phyloP scores from a whole-genome alignment of 768 basidiomycete genomes.

The Boletus reticuloceps region DNA sequence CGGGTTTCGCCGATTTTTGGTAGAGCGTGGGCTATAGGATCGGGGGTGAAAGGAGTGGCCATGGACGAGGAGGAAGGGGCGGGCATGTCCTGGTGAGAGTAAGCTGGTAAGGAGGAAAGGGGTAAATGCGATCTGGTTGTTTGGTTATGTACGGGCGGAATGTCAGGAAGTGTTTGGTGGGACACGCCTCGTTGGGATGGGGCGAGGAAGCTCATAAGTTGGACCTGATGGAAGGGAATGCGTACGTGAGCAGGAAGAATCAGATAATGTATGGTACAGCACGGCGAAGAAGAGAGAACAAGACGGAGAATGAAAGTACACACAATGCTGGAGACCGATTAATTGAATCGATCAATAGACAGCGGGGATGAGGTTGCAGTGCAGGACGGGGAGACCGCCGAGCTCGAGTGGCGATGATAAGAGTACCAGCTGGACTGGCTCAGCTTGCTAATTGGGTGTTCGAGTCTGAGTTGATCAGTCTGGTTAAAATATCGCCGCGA shows the following conservation, averaged over 20 bases:
- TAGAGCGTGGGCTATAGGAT: conserved; percentile 36
- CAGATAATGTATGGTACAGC: conserved; percentile 16
- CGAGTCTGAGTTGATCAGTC: conserved; percentile 20
- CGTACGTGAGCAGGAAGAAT: conserved; percentile 21
- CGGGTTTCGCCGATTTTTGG: conserved; percentile 71
- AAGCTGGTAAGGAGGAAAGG: conserved; percentile 37
- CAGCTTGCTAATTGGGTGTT: conserved; percentile 3
- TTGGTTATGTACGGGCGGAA: conserved; percentile 33
- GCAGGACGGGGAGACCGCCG: not conserved
- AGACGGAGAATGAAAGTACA: conserved; percentile 17
- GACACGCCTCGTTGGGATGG: conserved; percentile 33
- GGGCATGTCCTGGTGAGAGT: conserved; percentile 33
- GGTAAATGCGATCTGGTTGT: conserved; percentile 34
- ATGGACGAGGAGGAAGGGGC: conserved; percentile 27
- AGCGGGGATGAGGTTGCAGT: conserved; percentile 3
- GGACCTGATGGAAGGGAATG: conserved; percentile 20
- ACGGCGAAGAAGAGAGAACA: conserved; percentile 5
- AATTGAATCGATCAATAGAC: conserved; percentile 15
- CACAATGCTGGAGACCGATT: conserved; percentile 8
- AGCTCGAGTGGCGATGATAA: conserved; percentile 1
- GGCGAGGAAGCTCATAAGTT: conserved; percentile 35
- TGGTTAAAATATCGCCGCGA: conserved; percentile 27
- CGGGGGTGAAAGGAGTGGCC: conserved; percentile 29
- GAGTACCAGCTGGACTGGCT: not conserved
- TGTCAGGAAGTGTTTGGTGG: conserved; percentile 26